phyloP scores from a whole-genome alignment of 2,329 filamentous ascomycete species.

The Aspergillus hiratsukae region DNA sequence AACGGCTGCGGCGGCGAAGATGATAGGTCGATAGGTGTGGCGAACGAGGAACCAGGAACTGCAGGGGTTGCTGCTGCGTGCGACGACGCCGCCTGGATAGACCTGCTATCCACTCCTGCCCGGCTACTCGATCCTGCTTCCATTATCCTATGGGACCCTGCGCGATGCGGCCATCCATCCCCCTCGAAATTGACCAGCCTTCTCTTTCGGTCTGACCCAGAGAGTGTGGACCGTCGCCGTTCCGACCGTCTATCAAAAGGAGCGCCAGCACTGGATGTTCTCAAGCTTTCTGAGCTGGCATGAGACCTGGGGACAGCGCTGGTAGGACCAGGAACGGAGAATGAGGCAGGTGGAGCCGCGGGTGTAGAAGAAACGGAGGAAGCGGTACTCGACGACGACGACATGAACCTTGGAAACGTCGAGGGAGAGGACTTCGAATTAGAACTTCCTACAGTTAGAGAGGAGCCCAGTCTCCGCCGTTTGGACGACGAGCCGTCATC shows the following conservation, averaged over 20 bases:
- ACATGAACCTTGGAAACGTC: slow-evolving; percentile 17
- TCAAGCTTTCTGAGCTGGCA: slow-evolving; percentile 13
- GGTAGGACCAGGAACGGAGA: slow-evolving; percentile 4
- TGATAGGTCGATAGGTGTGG: slow-evolving; percentile 31
- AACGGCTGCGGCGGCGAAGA: slow-evolving; percentile 23
- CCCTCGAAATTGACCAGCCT: slow-evolving; percentile 36
- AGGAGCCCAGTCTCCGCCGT: slow-evolving; percentile 32
- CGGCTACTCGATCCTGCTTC: slow-evolving; percentile 13
- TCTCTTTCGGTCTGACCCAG: slow-evolving; percentile 38
- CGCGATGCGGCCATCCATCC: slow-evolving; percentile 19
- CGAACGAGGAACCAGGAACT: slow-evolving; percentile 26
- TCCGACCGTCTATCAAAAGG: slow-evolving; percentile 13
- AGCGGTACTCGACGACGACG: slow-evolving; percentile 19
- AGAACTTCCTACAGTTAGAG: slow-evolving; percentile 15
- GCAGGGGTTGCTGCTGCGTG: slow-evolving; percentile 8
- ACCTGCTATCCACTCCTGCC: slow-evolving; percentile 19
- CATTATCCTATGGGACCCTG: slow-evolving; percentile 7
- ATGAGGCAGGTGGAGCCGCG: slow-evolving; percentile 7
- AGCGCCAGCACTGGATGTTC: slow-evolving; percentile 14
- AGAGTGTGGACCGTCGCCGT: slow-evolving; percentile 18
- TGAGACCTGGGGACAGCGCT: slow-evolving; percentile 8
- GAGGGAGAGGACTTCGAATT: slow-evolving; percentile 1
- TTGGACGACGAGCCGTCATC: slow-evolving; percentile 30
- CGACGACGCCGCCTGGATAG: slow-evolving; percentile 19
- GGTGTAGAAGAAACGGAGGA: slow-evolving; percentile 13